Conservation (phyloP, 2,329 filamentous ascomycete species). For the Fusarium domesticum region DNA sequence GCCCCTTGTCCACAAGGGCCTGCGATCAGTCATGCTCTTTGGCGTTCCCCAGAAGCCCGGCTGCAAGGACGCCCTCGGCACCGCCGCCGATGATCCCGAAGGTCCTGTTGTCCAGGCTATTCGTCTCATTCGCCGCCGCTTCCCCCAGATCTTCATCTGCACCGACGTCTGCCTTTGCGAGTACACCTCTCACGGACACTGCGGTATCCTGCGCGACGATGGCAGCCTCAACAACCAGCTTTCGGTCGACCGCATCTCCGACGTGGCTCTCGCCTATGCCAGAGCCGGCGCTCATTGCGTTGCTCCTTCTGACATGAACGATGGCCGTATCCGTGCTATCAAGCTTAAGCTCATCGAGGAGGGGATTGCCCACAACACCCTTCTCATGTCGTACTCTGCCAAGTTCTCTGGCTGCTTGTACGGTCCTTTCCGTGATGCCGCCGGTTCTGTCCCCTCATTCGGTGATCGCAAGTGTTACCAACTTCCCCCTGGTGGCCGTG, state of each 20-base stretch:
- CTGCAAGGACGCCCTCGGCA: slow-evolving; percentile 88
- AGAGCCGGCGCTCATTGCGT: slow-evolving; percentile 94
- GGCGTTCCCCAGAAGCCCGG: slow-evolving; percentile 81
- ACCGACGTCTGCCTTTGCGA: slow-evolving; percentile 97
- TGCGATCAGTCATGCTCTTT: slow-evolving; percentile 91
- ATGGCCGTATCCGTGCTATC: slow-evolving; percentile 93
- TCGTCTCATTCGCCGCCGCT: slow-evolving; percentile 75
- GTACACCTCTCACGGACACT: slow-evolving; percentile 97
- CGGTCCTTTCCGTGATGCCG: slow-evolving; percentile 94
- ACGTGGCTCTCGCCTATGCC: slow-evolving; percentile 98
- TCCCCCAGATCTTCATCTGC: slow-evolving; percentile 87
- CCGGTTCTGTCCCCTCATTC: slow-evolving; percentile 85
- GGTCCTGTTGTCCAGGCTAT: slow-evolving; percentile 90
- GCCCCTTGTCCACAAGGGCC: slow-evolving; percentile 82
- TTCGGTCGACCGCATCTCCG: slow-evolving; percentile 90
- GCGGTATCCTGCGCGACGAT: slow-evolving; percentile 91
- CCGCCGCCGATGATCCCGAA: slow-evolving; percentile 85
- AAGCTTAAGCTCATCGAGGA: slow-evolving; percentile 97
- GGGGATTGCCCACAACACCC: slow-evolving; percentile 83
- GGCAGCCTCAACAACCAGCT: slow-evolving; percentile 89
- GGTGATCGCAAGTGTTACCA: slow-evolving; percentile 97
- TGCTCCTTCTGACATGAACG: slow-evolving; percentile 98
- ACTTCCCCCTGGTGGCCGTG: slow-evolving; percentile 86
- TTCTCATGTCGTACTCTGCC: slow-evolving; percentile 96
- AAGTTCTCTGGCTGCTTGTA: slow-evolving; percentile 98